Base-by-base conservation (phyloP, 2,329 filamentous ascomycete species). In the Epichloe brachyelytri region DNA sequence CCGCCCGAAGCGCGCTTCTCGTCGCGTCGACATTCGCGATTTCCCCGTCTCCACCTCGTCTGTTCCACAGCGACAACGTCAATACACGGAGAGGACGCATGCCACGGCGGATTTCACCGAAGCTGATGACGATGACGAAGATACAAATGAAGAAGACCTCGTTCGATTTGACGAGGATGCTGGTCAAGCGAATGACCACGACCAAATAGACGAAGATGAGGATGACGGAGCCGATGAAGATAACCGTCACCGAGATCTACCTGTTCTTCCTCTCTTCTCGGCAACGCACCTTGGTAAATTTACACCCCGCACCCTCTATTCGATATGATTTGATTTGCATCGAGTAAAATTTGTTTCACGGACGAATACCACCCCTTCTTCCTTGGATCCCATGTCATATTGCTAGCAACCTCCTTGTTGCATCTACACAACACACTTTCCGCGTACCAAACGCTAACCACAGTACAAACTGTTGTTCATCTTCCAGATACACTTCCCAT, bases 401-500 rank as follows among this genome's bases (percentile, higher is more conserved):
- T 30, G 30, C 10, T 11, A 4, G 30, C 30, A 30, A 30, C 30
- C 30, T 30, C 30, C 30, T 40, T 19, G 15, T 19, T 30, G 22
- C 22, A 33, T 15, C 38, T 19, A 22, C 14, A 40, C 37, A 40
- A 30, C 4, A 10, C 11, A 15, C 17, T 19, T 17, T 4, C 17
- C 38, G 46, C 26, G 7, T 22, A 22, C 8, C 26, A 30, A 43
- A 30, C 39, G 34, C 48, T 50, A 33, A 46, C 47, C 36, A 15
- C 8, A 17, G 26, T 12, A 19, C n/a, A 14, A 40, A 20, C 12
- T 7, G 19, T 36, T 36, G n/a, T 33, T 61, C 17, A 17, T 26
- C 11, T 38, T 43, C 17, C 19, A 91, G 90, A 95, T 70, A 78
- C 85, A 10, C 76, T 96, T 6, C 90, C 91, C 19, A 82, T 95